phyloP scores from a whole-genome alignment of 352 stramenopile genomes.

The Globisporangium takayamanum region DNA sequence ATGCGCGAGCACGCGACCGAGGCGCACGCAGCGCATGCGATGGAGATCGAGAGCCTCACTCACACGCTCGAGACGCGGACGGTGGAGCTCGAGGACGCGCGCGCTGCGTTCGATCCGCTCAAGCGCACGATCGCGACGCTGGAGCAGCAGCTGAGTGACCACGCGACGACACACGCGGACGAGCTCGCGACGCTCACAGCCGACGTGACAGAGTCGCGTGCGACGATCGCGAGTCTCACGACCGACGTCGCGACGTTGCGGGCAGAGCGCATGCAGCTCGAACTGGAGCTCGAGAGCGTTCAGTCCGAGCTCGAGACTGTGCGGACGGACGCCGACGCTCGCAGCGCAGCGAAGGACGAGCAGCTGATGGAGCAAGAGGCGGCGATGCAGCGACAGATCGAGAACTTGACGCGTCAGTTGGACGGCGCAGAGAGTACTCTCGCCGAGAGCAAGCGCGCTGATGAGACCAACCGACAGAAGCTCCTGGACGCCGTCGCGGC shows the following conservation, averaged over 20 bases:
- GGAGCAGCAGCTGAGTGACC: constrained; percentile 31
- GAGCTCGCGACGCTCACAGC: constrained; percentile 32
- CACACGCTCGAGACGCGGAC: constrained; percentile 32
- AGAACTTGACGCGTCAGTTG: constrained; percentile 20
- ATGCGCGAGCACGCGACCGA: constrained; percentile 30
- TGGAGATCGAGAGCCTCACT: constrained; percentile 37
- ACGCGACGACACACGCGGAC: constrained; percentile 24
- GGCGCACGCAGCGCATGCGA: constrained; percentile 21
- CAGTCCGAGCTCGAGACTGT: constrained; percentile 6
- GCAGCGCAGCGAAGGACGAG: constrained; percentile 15
- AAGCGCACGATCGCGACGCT: constrained; percentile 28
- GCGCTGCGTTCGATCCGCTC: constrained; percentile 27
- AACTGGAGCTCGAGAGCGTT: constrained; percentile 26
- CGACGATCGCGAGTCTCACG: constrained; percentile 29
- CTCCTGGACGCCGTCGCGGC: constrained; percentile 34
- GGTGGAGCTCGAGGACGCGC: constrained; percentile 31
- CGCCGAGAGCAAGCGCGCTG: constrained; percentile 23
- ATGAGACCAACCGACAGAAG: constrained; percentile 30
- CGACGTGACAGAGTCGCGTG: constrained; percentile 37
- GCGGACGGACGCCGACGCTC: not conserved
- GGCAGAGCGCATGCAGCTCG: constrained; percentile 27
- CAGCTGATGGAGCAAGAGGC: constrained; percentile 19
- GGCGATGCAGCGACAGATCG: constrained; percentile 22
- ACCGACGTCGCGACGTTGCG: constrained; percentile 29
- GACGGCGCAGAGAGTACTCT: constrained; percentile 26